These are phyloP conservation scores for Cairneyella variabilis DNA, from an alignment of 495 filamentous ascomycete genomes.

Conservation along the genomic window DNA sequence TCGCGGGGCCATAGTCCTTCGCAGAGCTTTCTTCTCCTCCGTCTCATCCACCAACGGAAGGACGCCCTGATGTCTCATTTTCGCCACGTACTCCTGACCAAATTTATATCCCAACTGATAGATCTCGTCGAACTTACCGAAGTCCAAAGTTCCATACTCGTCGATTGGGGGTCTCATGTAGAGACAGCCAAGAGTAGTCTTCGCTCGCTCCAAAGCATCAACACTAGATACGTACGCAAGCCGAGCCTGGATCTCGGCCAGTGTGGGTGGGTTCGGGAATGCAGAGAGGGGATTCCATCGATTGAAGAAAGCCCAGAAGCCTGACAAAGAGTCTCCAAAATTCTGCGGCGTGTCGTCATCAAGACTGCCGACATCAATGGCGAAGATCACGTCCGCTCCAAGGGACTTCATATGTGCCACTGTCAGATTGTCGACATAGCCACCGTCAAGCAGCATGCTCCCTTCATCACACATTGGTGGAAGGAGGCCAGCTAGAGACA, in stretches of 20 bases:
- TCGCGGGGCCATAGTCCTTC: conserved; percentile 90
- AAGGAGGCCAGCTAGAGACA: conserved; percentile 89
- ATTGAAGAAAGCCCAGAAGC: conserved; percentile 89
- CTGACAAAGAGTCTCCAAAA: conserved; percentile 93
- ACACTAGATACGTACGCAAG: conserved; percentile 92
- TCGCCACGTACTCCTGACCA: conserved; percentile 72
- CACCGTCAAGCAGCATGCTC: conserved; percentile 91
- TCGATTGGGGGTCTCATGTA: conserved; percentile 97
- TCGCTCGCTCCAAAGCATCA: conserved; percentile 90
- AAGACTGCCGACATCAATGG: conserved; percentile 86
- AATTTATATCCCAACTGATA: conserved; percentile 83
- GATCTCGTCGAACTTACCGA: conserved; percentile 96
- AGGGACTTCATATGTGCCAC: conserved; percentile 96
- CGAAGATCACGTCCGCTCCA: conserved; percentile 90
- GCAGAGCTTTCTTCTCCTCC: conserved; percentile 82
- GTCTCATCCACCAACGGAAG: conserved; percentile 65
- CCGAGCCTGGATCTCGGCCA: conserved; percentile 92
- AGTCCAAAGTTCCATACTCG: conserved; percentile 88
- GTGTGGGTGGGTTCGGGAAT: conserved; percentile 84
- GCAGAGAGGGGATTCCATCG: conserved; percentile 94
- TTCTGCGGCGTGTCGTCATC: conserved; percentile 87
- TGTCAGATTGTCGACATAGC: conserved; percentile 95
- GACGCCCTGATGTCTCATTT: conserved; percentile 70
- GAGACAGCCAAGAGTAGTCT: conserved; percentile 77
- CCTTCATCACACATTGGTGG: conserved; percentile 96